phyloP scores from a whole-genome alignment of 441 rosid genomes.

The Populus trichocarpa region DNA sequence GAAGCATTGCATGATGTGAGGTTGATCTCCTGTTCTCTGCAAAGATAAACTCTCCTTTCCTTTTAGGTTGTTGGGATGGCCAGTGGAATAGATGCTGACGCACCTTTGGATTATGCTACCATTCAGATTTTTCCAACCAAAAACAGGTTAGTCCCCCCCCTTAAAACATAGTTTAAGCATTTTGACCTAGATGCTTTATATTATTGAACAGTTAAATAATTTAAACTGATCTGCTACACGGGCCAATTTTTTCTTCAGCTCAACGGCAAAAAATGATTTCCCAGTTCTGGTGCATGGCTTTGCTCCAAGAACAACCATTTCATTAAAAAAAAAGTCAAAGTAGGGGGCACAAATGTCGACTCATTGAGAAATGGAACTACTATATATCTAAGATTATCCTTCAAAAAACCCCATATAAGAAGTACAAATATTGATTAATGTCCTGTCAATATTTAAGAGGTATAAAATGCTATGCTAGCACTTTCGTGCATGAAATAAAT shows the following conservation, averaged over 20 bases:
- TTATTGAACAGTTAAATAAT: not conserved
- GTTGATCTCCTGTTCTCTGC: not conserved
- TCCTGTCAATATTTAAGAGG: not conserved
- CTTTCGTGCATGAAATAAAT: not conserved
- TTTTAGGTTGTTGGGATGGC: constrained; percentile 37
- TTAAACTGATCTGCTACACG: not conserved
- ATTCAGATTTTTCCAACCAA: constrained; percentile 45
- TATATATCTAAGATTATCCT: not conserved
- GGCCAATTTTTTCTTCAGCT: not conserved
- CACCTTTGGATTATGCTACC: constrained; percentile 47
- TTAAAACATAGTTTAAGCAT: not conserved
- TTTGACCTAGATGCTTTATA: not conserved
- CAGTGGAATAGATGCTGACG: constrained; percentile 33
- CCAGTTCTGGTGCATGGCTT: not conserved
- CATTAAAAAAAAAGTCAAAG: not conserved
- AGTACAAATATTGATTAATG: not conserved
- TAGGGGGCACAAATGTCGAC: not conserved
- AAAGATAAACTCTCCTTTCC: not conserved
- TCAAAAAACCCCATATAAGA: not conserved
- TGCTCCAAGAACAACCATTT: not conserved
- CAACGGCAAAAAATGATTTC: not conserved
- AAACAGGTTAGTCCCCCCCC: constrained; percentile 34
- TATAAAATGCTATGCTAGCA: not conserved
- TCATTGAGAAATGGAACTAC: not conserved
- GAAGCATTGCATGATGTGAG: not conserved